Conservation (phyloP, 495 filamentous ascomycete species). For the Penicillium canescens region DNA sequence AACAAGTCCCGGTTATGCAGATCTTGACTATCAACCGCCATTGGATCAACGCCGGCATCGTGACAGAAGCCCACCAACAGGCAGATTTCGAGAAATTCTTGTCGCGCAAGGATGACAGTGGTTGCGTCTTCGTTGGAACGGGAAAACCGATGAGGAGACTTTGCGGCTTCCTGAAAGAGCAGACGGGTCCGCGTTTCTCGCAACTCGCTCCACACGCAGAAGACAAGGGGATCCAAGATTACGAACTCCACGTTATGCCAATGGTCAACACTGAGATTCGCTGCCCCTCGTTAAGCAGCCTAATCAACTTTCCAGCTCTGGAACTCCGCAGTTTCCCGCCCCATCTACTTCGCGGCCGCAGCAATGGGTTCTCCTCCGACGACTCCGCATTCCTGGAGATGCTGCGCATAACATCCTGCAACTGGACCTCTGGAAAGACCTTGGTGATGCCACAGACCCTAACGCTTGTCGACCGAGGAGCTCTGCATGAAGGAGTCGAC, state of each 20-base stretch:
- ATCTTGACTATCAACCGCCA: conserved; percentile 31
- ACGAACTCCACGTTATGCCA: conserved; percentile 24
- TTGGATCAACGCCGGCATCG: conserved; percentile 32
- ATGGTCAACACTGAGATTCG: conserved; percentile 20
- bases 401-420: conserved; percentile 32
- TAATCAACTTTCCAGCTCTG: conserved; percentile 15
- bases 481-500: conserved; percentile 38
- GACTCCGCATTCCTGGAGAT: conserved; percentile 34
- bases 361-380: conserved; percentile 10
- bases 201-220: background rate
- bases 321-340: conserved; percentile 24
- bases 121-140: conserved; percentile 17
- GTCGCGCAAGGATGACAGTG: conserved; percentile 12
- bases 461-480: conserved; percentile 21
- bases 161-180: background rate
- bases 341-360: conserved; percentile 27
- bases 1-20: conserved; percentile 36
- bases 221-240: conserved; percentile 10
- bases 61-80: conserved; percentile 22
- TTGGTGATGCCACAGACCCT: background rate
- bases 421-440: conserved; percentile 5
- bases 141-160: background rate
- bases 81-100: conserved; percentile 24
- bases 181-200: background rate
- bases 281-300: background rate